Conservation (phyloP, 2,329 filamentous ascomycete genomes). For the Clonostachys chloroleuca region DNA sequence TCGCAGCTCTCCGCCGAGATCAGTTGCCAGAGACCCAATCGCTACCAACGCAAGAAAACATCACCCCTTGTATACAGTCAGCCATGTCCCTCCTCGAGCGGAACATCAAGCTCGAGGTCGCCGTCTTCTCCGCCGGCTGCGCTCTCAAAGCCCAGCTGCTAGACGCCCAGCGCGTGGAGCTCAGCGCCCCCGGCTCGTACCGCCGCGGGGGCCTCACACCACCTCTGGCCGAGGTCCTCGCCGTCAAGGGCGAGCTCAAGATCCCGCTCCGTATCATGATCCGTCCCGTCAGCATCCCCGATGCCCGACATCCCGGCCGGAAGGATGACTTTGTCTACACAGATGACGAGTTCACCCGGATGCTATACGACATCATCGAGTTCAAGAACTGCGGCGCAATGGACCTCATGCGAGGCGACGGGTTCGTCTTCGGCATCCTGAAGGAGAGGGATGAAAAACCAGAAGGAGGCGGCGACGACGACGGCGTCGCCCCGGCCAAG, state of each 20-base stretch:
- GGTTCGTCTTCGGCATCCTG: conserved; percentile 52
- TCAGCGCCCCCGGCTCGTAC: conserved; percentile 49
- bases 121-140: conserved; percentile 42
- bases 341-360: conserved; percentile 32
- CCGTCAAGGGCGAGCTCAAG: conserved; percentile 15
- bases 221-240: conserved; percentile 26
- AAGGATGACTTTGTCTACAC: conserved; percentile 44
- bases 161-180: conserved; percentile 47
- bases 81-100: background rate
- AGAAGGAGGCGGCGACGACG: background rate
- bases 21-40: no score
- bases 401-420: conserved; percentile 36
- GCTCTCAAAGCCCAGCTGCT: conserved; percentile 30
- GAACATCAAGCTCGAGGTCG: conserved; percentile 40
- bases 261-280: conserved; percentile 51
- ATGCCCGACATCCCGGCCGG: background rate
- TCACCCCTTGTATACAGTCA: background rate
- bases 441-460: conserved; percentile 1
- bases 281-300: conserved; percentile 29
- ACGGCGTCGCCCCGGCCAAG: conserved; percentile 3
- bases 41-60: no score
- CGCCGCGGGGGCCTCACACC: conserved; percentile 47
- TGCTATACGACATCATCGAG: conserved; percentile 30
- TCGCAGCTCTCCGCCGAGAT: no score
- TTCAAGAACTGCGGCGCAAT: conserved; percentile 33